phyloP scores from a whole-genome alignment of 148 eudicot genomes.

The Cornus florida region DNA sequence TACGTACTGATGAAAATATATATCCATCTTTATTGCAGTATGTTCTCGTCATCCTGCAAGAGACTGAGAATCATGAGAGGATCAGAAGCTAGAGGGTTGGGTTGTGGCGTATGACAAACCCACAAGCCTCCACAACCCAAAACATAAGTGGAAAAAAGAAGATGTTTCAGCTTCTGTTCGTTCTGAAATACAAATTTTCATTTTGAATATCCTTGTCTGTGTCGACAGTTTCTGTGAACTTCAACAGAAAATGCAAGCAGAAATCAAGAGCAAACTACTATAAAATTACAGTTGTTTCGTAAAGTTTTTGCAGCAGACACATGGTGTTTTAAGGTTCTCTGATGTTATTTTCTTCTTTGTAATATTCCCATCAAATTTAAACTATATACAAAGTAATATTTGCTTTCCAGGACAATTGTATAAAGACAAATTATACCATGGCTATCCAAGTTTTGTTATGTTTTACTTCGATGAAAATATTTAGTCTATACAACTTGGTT shows the following conservation, averaged over 20 bases:
- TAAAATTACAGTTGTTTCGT: slow-evolving; percentile 14
- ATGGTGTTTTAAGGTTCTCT: slow-evolving; percentile 22
- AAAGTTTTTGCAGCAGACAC: slow-evolving; percentile 25
- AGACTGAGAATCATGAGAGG: slow-evolving; percentile 64
- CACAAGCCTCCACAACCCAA: neutral
- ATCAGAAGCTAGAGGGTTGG: slow-evolving; percentile 51
- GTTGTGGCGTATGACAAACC: slow-evolving; percentile 26
- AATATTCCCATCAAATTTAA: slow-evolving; percentile 14
- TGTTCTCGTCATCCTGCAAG: slow-evolving; percentile 59
- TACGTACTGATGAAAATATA: neutral
- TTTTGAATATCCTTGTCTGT: slow-evolving; percentile 16
- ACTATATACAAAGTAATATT: slow-evolving; percentile 14
- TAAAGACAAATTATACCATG: neutral
- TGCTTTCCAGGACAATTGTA: slow-evolving; percentile 8
- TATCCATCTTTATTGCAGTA: slow-evolving; percentile 31
- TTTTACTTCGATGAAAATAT: neutral
- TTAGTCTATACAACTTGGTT: neutral
- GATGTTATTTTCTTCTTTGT: slow-evolving; percentile 22
- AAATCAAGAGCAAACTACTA: neutral
- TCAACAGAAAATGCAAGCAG: slow-evolving; percentile 13
- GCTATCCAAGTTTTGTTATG: slow-evolving; percentile 17
- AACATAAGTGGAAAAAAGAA: slow-evolving; percentile 7
- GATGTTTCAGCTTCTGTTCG: slow-evolving; percentile 35
- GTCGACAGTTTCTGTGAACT: slow-evolving; percentile 14
- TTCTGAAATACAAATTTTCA: slow-evolving; percentile 23